These are phyloP conservation scores for Clavariopsis aquatica DNA, from an alignment of 495 filamentous ascomycete genomes.

Conservation along the genomic window DNA sequence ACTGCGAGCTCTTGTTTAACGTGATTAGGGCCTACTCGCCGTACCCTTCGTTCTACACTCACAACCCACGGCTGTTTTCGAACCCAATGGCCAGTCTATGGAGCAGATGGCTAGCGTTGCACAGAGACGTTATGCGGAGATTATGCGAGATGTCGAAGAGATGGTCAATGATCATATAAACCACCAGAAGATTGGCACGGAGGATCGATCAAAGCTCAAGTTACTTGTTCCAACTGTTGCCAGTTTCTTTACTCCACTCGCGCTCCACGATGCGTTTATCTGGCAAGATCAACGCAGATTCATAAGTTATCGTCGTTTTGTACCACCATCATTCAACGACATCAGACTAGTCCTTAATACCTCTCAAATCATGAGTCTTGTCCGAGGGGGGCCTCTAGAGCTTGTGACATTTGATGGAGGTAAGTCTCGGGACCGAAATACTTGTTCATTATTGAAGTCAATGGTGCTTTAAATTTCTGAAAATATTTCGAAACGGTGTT, in stretches of 20 bases:
- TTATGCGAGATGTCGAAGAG: slow-evolving; percentile 88
- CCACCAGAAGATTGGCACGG: slow-evolving; percentile 63
- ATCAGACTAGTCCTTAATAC: slow-evolving; percentile 91
- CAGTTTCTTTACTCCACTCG: slow-evolving; percentile 84
- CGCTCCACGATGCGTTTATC: slow-evolving; percentile 83
- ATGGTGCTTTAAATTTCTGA: no score
- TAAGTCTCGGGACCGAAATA: no score
- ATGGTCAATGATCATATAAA: slow-evolving; percentile 89
- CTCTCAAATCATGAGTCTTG: slow-evolving; percentile 85
- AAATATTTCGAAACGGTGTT: no score
- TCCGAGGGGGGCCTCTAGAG: slow-evolving; percentile 65
- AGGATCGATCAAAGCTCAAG: slow-evolving; percentile 82
- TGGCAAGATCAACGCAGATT: slow-evolving; percentile 81
- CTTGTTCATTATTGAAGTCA: no score
- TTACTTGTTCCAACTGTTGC: slow-evolving; percentile 88
- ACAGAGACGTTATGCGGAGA: slow-evolving; percentile 87
- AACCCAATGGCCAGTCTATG: slow-evolving; percentile 60
- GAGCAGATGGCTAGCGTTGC: slow-evolving; percentile 64
- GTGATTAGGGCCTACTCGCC: slow-evolving; percentile 77
- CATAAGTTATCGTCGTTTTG: slow-evolving; percentile 90
- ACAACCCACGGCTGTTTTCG: slow-evolving; percentile 81
- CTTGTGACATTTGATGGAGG: slow-evolving; percentile 95
- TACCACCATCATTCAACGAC: slow-evolving; percentile 97
- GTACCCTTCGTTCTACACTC: slow-evolving; percentile 97
- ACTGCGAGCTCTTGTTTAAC: neutral